Evolutionary conservation across 2,329 filamentous ascomycete genomes (phyloP), one percentile per base, ranked within the genome.

Genomic region (Cordyceps militaris): DNA sequence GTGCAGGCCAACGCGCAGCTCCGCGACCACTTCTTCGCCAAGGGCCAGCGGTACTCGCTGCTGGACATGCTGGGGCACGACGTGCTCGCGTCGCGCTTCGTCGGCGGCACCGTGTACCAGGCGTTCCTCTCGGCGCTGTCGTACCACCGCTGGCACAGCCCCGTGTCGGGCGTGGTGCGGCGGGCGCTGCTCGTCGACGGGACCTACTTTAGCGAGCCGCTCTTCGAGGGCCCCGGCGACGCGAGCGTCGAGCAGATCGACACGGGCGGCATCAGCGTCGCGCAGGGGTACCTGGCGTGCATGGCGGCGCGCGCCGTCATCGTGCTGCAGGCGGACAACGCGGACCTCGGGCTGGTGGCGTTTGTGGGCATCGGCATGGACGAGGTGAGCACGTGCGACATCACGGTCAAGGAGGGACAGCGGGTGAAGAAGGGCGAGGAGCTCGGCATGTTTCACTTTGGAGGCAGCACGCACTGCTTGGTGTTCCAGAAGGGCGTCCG

Each of bases 361-460:
- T 87, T 91, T 62, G 73, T 91, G 13, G 83, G 80, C 2, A 79
- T 91, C 3, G 88, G 88, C 1, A 91, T 91, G 88, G 85, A 84
- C 44, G 88, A 92, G 71, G 87, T 91, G 11, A 86, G 81, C 59
- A 85, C 86, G 0, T 90, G 87, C 65, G 86, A 91, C 49, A 84
- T 89, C 48, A 87, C 82, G 0, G 85, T 89, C 13, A 77, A 77
- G 63, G 81, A 85, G 65, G 87, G 86, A 0, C 79, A 90, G 67
- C 76, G 78, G 55, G 66, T 91, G 14, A 75, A 75, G 53, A 91
- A 90, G 75, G 88, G 88, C 1, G 80, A 90, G 4, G 74, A 90
- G 73, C 76, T 85, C 44, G 88, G 88, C 50, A 91, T 89, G 87
- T 91, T 91, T 70, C 88, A 91, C 66, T 91, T 86, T 67, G 88